phyloP scores from a whole-genome alignment of 306 rosid genomes.

The Dalbergia oliveri region DNA sequence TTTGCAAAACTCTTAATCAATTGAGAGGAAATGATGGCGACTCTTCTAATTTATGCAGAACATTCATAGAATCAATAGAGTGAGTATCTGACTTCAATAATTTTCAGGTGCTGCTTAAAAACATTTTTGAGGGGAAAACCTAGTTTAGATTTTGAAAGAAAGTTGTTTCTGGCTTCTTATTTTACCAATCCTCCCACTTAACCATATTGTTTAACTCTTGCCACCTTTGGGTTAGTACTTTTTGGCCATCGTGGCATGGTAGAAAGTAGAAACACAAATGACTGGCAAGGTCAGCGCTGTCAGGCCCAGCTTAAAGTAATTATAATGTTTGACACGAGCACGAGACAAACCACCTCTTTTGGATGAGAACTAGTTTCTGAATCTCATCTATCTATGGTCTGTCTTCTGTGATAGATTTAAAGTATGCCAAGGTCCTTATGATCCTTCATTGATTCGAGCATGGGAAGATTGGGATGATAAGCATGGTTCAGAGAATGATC shows the following conservation, averaged over 20 bases:
- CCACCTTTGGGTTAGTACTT: slow-evolving; percentile 21
- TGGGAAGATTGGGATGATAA: slow-evolving; percentile 89
- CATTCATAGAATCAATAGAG: slow-evolving; percentile 83
- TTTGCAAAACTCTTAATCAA: slow-evolving; percentile 81
- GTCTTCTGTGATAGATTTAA: slow-evolving; percentile 60
- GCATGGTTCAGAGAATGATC: slow-evolving; percentile 83
- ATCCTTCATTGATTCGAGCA: slow-evolving; percentile 66
- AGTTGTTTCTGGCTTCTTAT: neutral
- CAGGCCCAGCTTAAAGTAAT: neutral
- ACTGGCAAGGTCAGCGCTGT: neutral
- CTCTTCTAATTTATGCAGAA: slow-evolving; percentile 65
- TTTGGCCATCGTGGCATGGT: slow-evolving; percentile 13
- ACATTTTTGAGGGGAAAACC: slow-evolving; percentile 15
- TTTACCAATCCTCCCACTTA: slow-evolving; percentile 14
- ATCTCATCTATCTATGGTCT: slow-evolving; percentile 45
- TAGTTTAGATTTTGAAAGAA: neutral
- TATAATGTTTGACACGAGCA: neutral
- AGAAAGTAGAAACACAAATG: slow-evolving; percentile 26
- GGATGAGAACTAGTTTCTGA: slow-evolving; percentile 4
- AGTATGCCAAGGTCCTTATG: slow-evolving; percentile 90
- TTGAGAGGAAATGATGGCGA: slow-evolving; percentile 61
- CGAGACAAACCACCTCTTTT: slow-evolving; percentile 14
- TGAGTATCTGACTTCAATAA: slow-evolving; percentile 50
- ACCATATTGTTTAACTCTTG: neutral
- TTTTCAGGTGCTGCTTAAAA: slow-evolving; percentile 34